Evolutionary conservation across 1,284 basidiomycete species (phyloP).

Genomic region (Peniophora sp.): DNA sequence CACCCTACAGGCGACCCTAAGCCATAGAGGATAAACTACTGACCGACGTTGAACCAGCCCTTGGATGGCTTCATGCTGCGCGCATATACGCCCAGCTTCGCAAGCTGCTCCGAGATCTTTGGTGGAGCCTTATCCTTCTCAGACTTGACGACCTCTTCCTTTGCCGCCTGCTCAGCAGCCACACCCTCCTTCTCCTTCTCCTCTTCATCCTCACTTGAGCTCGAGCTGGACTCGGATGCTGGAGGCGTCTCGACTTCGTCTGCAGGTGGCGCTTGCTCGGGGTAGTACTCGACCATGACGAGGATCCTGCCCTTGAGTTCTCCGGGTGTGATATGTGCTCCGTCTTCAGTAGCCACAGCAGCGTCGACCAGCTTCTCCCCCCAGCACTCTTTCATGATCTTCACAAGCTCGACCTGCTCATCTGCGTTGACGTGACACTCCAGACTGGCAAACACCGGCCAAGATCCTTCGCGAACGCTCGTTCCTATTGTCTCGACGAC

Average conservation of each 20-base stretch:
- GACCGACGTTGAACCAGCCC: conserved; percentile 38
- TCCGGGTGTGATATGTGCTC: conserved; percentile 29
- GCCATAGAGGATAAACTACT: not conserved
- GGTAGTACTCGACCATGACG: conserved; percentile 60
- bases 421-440: conserved; percentile 53
- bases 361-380: conserved; percentile 44
- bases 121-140: conserved; percentile 5
- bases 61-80: conserved; percentile 50
- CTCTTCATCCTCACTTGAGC: conserved; percentile 2
- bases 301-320: conserved; percentile 47
- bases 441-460: conserved; percentile 56
- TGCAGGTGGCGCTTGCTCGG: conserved; percentile 15
- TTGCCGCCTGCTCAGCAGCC: not conserved
- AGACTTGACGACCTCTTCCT: too few relatives aligned
- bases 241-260: not conserved
- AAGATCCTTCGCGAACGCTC: conserved; percentile 31
- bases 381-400: conserved; percentile 47
- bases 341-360: conserved; percentile 18
- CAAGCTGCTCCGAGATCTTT: conserved; percentile 40
- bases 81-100: conserved; percentile 45
- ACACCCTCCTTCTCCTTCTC: conserved; percentile 3
- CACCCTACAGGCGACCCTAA: too few relatives aligned
- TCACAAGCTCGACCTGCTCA: conserved; percentile 46
- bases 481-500: conserved; percentile 47
- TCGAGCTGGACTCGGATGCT: not conserved